Base-by-base conservation (phyloP, 192 early-diverging fungal genomes). In the Backusella australiensis region DNA sequence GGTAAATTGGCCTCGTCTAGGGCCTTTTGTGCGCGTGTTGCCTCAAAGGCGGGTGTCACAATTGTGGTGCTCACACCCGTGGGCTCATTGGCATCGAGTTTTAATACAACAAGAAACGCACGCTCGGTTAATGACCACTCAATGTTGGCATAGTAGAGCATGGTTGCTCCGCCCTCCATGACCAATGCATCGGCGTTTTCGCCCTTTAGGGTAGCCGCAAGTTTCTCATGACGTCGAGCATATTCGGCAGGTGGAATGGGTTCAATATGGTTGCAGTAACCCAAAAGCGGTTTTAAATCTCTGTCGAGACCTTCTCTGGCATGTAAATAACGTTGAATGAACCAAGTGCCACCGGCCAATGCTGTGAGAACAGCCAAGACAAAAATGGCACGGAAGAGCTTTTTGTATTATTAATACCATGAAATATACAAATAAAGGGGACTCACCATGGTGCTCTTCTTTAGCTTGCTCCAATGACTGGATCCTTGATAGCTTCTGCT, bases 101-200 rank as follows among this genome's bases (percentile, higher is more conserved):
- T 29, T 8, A 85, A 68, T 14, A 88, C 46, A 4, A 84, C 74
- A 4, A 88, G 52, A 73, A 88, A 88, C 2, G 86, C 83, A 34
- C 86, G 78, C 49, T 88, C 86, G 52, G 81, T 84, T 32, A 80
- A 76, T 5, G 79, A 74, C 86, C 86, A 88, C 4, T 72, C 71
- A 75, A 88, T 79, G 74, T 82, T 83, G 23, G 85, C 75, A 63
- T 84, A 88, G 66, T 86, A 88, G 11, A 73, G 75, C 86, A 88
- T 84, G n/a, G 80, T 79, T n/a, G 83, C 73, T 17, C 83, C 83
- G 23, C 83, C 81, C 42, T 88, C 86, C 26, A 83, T 79, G 67
- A 88, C 78, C 35, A 84, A 83, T 0, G 86, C 86, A 19, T 75
- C 59, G 0, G 81, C 83, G 34, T 80, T 75, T 35, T 78, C 71